Conservation (phyloP, 1,284 basidiomycete genomes). For the Phellopilus nigrolimitatus region DNA sequence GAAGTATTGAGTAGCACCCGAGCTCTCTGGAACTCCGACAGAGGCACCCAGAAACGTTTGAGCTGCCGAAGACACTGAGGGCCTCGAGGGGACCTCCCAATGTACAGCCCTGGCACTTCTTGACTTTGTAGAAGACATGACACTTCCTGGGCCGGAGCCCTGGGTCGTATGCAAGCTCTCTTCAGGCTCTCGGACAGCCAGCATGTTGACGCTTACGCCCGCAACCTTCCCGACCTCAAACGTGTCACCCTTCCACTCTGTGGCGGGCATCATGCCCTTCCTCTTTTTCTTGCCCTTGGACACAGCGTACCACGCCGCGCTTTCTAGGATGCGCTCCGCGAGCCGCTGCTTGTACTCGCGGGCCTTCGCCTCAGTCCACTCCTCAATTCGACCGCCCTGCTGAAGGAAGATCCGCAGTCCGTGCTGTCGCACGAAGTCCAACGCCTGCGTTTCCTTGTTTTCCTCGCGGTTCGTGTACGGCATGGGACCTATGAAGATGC, state of each 20-base stretch:
- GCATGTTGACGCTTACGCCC: slow-evolving; percentile 44
- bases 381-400: slow-evolving; percentile 54
- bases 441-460: slow-evolving; percentile 28
- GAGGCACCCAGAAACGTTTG: not conserved
- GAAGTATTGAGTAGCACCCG: not conserved
- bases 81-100: slow-evolving; percentile 7
- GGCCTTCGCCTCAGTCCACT: slow-evolving; percentile 60
- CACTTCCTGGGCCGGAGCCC: not conserved
- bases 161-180: not conserved
- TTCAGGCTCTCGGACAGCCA: slow-evolving; percentile 23
- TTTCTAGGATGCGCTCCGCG: slow-evolving; percentile 56
- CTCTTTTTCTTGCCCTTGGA: slow-evolving; percentile 53
- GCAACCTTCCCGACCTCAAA: slow-evolving; percentile 71
- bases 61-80: not conserved
- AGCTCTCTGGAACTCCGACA: not conserved
- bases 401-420: slow-evolving; percentile 60
- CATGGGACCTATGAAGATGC: slow-evolving; percentile 51
- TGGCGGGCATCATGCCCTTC: slow-evolving; percentile 27
- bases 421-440: slow-evolving; percentile 47
- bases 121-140: not conserved
- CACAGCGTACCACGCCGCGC: slow-evolving; percentile 28
- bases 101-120: slow-evolving; percentile 11
- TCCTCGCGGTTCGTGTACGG: slow-evolving; percentile 40
- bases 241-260: slow-evolving; percentile 63
- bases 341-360: slow-evolving; percentile 50